Evolutionary conservation across 2,329 filamentous ascomycete species (phyloP), one percentile per base, ranked within the genome.

Genomic region (Rasamsonia emersonii): DNA sequence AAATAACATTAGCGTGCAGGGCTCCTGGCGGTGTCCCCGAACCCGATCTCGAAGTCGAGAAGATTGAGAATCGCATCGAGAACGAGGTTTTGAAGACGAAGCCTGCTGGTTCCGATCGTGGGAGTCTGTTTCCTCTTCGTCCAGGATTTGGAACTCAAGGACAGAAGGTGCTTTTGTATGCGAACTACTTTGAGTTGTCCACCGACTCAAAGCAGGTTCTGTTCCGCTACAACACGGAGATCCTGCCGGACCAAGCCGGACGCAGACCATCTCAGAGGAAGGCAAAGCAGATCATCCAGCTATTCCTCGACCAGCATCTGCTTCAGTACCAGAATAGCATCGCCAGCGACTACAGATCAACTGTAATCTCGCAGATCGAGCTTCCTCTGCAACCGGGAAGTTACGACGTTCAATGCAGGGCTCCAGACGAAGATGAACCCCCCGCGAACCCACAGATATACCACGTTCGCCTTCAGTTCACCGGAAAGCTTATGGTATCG

Each of bases 271-370:
- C 50, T 24, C 64, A 62, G 32, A 58, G 58, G 19, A 71, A 67
- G 48, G 65, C 58, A 20, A 59, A 60, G 24, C 63, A 64, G 4
- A 53, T 74, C 4, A 54, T 76, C 10, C 51, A 67, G 10, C 44
- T 69, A 14, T 43, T 77, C 11, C 41, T 65, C 10, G 53, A 62
- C 32, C 47, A 59, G 38, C 41, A 61, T 38, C 49, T 60, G 42
- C 4, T 43, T 2, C 15, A 46, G n/a, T 26, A 47, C 10, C 38
- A 38, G 17, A 41, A 39, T 7, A 35, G 41, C 20, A 52, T 67
- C 28, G 59, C 60, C 1, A 59, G 59, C 0, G 63, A 67, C 36
- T 62, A 53, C 30, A 52, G 48, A 13, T 55, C 58, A 1, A 64
- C 49, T 1, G 32, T 65, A 4, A 43, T 67, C 25, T 53, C 58